Percentiles rank a stretch among this genome's conserved stretches.
Evolutionary conservation across 1,284 basidiomycete genomes (phyloP).

Genomic region (Stygiomarasmius scandens): DNA sequence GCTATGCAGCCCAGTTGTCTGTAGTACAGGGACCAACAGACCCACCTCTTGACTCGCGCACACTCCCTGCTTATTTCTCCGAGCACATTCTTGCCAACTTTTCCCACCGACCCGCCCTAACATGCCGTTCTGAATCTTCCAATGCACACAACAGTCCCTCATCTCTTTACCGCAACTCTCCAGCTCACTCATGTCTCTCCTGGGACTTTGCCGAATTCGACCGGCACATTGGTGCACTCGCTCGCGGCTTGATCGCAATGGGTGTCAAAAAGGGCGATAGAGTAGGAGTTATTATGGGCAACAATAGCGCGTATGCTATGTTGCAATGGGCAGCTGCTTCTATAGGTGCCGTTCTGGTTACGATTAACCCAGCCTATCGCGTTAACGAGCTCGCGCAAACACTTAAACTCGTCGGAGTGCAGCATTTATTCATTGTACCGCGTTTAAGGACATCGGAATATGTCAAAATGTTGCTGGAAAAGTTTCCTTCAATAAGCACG

Average conservation of each 20-base stretch:
- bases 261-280: constrained; percentile 80
- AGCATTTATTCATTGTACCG: constrained; percentile 75
- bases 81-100: constrained; percentile 56
- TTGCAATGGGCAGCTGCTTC: constrained; percentile 84
- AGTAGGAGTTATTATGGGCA: constrained; percentile 83
- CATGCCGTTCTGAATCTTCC: constrained; percentile 63
- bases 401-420: constrained; percentile 68
- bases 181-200: constrained; percentile 51
- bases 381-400: constrained; percentile 64
- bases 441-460: constrained; percentile 68
- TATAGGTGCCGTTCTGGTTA: constrained; percentile 80
- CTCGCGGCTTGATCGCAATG: constrained; percentile 68
- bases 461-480: constrained; percentile 56
- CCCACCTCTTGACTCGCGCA: constrained; percentile 61
- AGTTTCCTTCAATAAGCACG: constrained; percentile 59
- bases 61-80: constrained; percentile 67
- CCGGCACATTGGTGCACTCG: constrained; percentile 65
- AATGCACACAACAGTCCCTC: constrained; percentile 62
- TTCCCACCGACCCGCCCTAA: constrained; percentile 60
- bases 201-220: constrained; percentile 81
- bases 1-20: constrained; percentile 37
- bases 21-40: constrained; percentile 59
- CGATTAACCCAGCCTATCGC: constrained; percentile 82
- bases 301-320: constrained; percentile 78
- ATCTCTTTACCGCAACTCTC: constrained; percentile 43